Evolutionary conservation across 192 early-diverging fungal species (phyloP).

Genomic region (Podila epicladia): DNA sequence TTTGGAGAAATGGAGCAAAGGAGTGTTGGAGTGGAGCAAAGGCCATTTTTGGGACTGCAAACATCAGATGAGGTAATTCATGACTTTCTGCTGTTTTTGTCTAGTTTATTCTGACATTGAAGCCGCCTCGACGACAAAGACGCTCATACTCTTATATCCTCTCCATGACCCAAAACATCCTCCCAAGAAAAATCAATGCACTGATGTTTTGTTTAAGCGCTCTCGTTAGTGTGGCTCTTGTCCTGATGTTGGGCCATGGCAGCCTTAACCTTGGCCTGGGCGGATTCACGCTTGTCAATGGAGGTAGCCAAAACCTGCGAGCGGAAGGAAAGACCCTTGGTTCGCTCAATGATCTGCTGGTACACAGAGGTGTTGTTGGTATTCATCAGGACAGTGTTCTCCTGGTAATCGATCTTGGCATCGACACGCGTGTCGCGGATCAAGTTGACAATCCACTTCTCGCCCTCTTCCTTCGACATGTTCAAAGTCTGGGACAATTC

Average conservation of each 20-base stretch:
- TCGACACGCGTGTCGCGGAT: constrained; percentile 96
- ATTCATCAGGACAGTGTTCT: constrained; percentile 96
- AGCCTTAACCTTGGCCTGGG: constrained; percentile 20
- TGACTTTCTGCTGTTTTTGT: too few species aligned
- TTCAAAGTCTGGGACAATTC: constrained; percentile 85
- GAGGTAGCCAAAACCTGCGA: constrained; percentile 87
- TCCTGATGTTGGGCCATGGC: constrained; percentile 48
- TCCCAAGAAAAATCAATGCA: background rate
- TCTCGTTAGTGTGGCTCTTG: constrained; percentile 37
- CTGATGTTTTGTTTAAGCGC: background rate
- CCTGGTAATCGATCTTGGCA: constrained; percentile 96
- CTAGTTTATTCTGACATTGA: too few species aligned
- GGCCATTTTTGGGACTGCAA: too few species aligned
- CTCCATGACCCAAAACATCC: background rate
- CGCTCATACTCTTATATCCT: background rate
- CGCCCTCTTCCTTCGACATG: constrained; percentile 89
- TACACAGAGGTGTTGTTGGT: constrained; percentile 86
- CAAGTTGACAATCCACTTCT: constrained; percentile 98
- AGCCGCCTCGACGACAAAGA: too few species aligned
- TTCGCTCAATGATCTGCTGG: constrained; percentile 97
- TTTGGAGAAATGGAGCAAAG: constrained; percentile 14
- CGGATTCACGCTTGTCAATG: constrained; percentile 88
- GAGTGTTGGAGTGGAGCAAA: too few species aligned
- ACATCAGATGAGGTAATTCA: too few species aligned
- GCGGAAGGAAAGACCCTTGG: constrained; percentile 90